phyloP scores from a whole-genome alignment of 2,329 filamentous ascomycete species.

The Aspergillus cejpii region DNA sequence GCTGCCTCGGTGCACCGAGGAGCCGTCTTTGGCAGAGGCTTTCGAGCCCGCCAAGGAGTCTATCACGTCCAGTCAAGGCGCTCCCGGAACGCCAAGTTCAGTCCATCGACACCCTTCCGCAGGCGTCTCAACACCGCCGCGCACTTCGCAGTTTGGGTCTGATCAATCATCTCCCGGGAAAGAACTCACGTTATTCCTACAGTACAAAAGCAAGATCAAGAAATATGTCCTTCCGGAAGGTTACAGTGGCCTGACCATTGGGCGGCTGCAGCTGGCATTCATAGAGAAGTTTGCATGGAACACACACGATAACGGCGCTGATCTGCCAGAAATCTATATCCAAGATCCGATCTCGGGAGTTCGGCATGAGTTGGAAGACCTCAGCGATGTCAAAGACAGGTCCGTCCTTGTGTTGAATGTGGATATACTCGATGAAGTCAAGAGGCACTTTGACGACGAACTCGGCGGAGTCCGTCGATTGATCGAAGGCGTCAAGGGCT shows the following conservation, averaged over 20 bases:
- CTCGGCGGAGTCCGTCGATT: conserved; percentile 71
- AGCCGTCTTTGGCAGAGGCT: conserved; percentile 30
- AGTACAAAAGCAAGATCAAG: conserved; percentile 96
- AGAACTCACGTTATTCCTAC: conserved; percentile 85
- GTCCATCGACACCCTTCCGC: conserved; percentile 15
- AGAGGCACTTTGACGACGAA: conserved; percentile 90
- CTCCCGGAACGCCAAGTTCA: conserved; percentile 25
- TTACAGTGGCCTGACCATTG: conserved; percentile 74
- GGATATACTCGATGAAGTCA: conserved; percentile 89
- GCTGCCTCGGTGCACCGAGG: conserved; percentile 40
- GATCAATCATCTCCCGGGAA: conserved; percentile 66
- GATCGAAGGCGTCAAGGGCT: conserved; percentile 78
- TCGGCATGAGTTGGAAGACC: conserved; percentile 91
- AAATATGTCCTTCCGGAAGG: conserved; percentile 88
- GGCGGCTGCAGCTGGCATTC: conserved; percentile 85
- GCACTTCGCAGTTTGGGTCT: conserved; percentile 50
- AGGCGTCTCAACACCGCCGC: conserved; percentile 36
- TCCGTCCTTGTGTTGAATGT: conserved; percentile 93
- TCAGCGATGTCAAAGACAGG: conserved; percentile 87
- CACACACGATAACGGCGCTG: conserved; percentile 84
- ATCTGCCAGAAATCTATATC: conserved; percentile 95
- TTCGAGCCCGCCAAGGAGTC: conserved; percentile 31
- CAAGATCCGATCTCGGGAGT: conserved; percentile 93
- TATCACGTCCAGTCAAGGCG: conserved; percentile 10
- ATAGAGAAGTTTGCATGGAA: conserved; percentile 99